Conservation (phyloP, 2,329 filamentous ascomycete species). For the Arthrobotrys entomopaga region DNA sequence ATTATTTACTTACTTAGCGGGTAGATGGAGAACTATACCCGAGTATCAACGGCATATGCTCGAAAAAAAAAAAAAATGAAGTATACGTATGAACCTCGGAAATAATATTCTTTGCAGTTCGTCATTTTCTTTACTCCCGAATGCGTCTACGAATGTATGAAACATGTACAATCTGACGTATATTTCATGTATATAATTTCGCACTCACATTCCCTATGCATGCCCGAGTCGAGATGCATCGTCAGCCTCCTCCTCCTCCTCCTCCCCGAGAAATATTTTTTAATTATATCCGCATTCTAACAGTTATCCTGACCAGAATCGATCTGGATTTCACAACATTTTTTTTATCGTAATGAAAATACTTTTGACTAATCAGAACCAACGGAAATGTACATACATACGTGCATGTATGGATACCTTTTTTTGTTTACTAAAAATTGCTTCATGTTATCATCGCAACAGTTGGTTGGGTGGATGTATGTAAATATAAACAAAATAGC, state of each 20-base stretch:
- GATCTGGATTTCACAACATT: too few species aligned
- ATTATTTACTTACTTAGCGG: constrained; percentile 11
- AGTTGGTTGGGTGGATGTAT: background rate
- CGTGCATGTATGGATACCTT: too few species aligned
- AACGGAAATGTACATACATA: too few species aligned
- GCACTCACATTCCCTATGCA: constrained; percentile 24
- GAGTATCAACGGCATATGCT: constrained; percentile 11
- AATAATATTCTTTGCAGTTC: too few species aligned
- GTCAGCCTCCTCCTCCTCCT: constrained; percentile 9
- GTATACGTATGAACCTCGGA: too few species aligned
- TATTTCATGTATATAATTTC: too few species aligned
- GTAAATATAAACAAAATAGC: constrained; percentile 17
- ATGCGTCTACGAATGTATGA: constrained; percentile 3
- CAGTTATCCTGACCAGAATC: too few species aligned
- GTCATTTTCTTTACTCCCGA: background rate
- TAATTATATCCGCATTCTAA: too few species aligned
- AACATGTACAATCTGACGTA: background rate
- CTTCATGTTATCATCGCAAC: background rate
- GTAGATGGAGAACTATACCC: constrained; percentile 46
- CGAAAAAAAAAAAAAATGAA: background rate
- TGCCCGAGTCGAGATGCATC: background rate
- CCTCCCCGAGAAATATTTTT: too few species aligned
- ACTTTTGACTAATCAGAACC: too few species aligned
- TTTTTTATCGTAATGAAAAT: too few species aligned
- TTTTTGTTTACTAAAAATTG: constrained; percentile 5